Evolutionary conservation across 306 rosid genomes (phyloP).

Genomic region (Lotus japonicus): DNA sequence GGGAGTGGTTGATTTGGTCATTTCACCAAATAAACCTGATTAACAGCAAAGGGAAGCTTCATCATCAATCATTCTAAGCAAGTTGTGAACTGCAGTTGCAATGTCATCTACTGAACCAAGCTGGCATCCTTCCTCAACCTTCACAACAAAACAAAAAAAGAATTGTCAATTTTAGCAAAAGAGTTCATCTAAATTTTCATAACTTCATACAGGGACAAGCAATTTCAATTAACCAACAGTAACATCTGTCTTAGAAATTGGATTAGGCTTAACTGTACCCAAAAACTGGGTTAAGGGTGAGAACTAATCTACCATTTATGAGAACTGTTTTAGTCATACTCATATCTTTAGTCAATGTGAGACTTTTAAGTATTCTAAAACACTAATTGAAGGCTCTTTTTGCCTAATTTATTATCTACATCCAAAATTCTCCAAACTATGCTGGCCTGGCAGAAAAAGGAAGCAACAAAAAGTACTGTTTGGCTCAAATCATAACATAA

Average conservation of each 20-base stretch:
- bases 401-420: not conserved
- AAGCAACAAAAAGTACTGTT: not conserved
- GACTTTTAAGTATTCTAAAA: not conserved
- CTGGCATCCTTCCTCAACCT: conserved; percentile 81
- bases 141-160: conserved; percentile 14
- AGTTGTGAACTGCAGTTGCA: conserved; percentile 65
- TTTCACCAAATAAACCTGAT: conserved; percentile 10
- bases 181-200: not conserved
- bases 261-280: too few species aligned
- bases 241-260: too few species aligned
- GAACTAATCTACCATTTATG: too few species aligned
- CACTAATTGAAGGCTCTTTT: not conserved
- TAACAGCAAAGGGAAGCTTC: conserved; percentile 39
- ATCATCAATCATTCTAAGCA: conserved; percentile 57
- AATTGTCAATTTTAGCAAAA: not conserved
- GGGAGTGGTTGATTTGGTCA: conserved; percentile 9
- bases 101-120: conserved; percentile 65
- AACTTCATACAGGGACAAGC: not conserved
- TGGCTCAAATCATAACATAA: not conserved
- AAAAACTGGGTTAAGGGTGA: too few species aligned
- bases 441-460: not conserved
- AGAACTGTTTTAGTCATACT: too few species aligned
- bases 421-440: not conserved
- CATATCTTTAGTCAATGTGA: too few species aligned
- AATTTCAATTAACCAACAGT: not conserved